Evolutionary conservation across 805 yeast species (phyloP).

Genomic region (Saturnispora diversa): DNA sequence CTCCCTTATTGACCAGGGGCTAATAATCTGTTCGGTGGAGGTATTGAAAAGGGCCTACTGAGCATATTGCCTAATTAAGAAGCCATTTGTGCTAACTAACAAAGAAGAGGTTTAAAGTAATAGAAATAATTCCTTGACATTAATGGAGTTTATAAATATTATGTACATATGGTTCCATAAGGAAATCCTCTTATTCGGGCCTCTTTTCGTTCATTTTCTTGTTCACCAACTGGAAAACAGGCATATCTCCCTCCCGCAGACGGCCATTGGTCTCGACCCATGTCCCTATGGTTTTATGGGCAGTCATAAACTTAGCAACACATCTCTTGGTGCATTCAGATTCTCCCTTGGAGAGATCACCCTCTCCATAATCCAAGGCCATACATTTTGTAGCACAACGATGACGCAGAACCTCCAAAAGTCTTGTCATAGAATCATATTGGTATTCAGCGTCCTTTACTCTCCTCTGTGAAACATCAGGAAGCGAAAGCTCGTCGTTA

Average conservation of each 20-base stretch:
- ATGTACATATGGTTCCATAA: neutral
- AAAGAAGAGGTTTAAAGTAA: too few relatives aligned
- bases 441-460: conserved; percentile 59
- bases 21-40: too few relatives aligned
- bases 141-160: too few relatives aligned
- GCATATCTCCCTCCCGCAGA: conserved; percentile 37
- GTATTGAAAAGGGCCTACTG: too few relatives aligned
- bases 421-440: conserved; percentile 52
- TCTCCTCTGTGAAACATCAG: conserved; percentile 52
- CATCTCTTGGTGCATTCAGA: conserved; percentile 88
- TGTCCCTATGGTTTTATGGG: conserved; percentile 57
- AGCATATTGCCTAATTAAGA: too few relatives aligned
- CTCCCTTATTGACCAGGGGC: too few relatives aligned
- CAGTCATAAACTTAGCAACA: conserved; percentile 79
- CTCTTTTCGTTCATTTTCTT: conserved; percentile 9
- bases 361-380: conserved; percentile 70
- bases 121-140: too few relatives aligned
- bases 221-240: conserved; percentile 24
- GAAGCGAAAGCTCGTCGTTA: conserved; percentile 31
- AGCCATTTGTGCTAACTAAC: too few relatives aligned
- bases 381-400: conserved; percentile 73
- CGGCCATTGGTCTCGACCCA: conserved; percentile 35
- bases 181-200: neutral
- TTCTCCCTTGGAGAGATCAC: conserved; percentile 72
- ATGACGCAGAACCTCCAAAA: conserved; percentile 41